These are phyloP conservation scores for Penicillium sp. DNA, from an alignment of 2,329 filamentous ascomycete genomes.

Conservation along the genomic window DNA sequence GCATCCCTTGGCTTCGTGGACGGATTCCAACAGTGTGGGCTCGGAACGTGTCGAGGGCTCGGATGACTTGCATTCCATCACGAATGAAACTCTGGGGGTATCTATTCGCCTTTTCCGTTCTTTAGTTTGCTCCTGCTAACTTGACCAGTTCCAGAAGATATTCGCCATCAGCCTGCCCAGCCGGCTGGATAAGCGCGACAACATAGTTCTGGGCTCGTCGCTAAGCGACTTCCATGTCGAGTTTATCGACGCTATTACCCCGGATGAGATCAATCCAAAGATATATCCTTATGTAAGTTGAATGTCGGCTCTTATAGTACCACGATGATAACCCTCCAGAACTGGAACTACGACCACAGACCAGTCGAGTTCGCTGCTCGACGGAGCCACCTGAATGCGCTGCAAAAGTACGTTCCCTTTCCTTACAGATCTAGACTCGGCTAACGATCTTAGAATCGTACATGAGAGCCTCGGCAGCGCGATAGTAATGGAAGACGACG, in stretches of 20 bases:
- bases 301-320: neutral
- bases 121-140: neutral
- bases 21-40: neutral
- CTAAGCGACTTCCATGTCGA: constrained; percentile 25
- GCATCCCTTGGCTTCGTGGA: neutral
- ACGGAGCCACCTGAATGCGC: constrained; percentile 28
- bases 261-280: constrained; percentile 23
- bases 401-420: constrained; percentile 21
- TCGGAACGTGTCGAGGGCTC: neutral
- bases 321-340: constrained; percentile 15
- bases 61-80: neutral
- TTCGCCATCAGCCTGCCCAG: constrained; percentile 28
- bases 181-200: constrained; percentile 29
- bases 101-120: neutral
- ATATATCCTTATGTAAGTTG: constrained; percentile 27
- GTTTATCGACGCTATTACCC: constrained; percentile 24
- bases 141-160: constrained; percentile 24
- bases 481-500: constrained; percentile 27
- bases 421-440: no score
- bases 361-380: constrained; percentile 26
- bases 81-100: constrained; percentile 21
- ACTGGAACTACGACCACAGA: constrained; percentile 27
- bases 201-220: constrained; percentile 27
- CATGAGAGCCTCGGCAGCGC: constrained; percentile 21
- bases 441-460: constrained; percentile 17